Evolutionary conservation across 2,329 filamentous ascomycete species (phyloP), one percentile per base, ranked within the genome.

Genomic region (Alternaria burnsii): DNA sequence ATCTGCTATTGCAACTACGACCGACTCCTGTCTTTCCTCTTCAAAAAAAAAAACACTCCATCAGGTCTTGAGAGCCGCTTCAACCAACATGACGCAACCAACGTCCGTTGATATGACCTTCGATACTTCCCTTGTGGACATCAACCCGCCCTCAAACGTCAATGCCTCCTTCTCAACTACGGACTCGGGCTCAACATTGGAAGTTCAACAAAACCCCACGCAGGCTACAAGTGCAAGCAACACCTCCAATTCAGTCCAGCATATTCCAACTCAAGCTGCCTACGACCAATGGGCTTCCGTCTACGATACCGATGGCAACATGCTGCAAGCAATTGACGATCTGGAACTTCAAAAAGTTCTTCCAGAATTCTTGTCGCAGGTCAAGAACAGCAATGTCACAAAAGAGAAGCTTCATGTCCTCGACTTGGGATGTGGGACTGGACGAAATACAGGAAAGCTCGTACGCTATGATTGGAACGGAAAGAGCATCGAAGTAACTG

Each of bases 391-490:
- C 22, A 22, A 4, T n/a, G 18, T n/a, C 12, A 24, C 48, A 67
- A 36, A 22, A 28, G 14, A 26, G 4, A 38, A 52, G 42, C 51
- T 81, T 52, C 81, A 77, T 32, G 67, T 88, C 28, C 77, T 89
- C n/a, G 88, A 90, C 67, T 77, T 90, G 2, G 88, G 88, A 24
- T 89, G 87, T 68, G 88, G 88, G 2, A 91, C 88, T 0, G 88
- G 87, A 2, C 82, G 88, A 36, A 90, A 88, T 66, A 90, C 88
- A 0, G 62, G 82, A 3, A 85, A 85, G 41, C 79, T 90, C 1
- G 69, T 82, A 20, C 56, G 57, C 22, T 79, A 79, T 50, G 46
- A 75, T 60, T 73, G 67, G 69, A 48, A 55, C 0, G 51, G 67
- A 4, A 52, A 48, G 12, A 67, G 70, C 14, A 70, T 80, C 4